Evolutionary conservation across 2,329 filamentous ascomycete species (phyloP).

Genomic region (Achaetomium macrosporum): DNA sequence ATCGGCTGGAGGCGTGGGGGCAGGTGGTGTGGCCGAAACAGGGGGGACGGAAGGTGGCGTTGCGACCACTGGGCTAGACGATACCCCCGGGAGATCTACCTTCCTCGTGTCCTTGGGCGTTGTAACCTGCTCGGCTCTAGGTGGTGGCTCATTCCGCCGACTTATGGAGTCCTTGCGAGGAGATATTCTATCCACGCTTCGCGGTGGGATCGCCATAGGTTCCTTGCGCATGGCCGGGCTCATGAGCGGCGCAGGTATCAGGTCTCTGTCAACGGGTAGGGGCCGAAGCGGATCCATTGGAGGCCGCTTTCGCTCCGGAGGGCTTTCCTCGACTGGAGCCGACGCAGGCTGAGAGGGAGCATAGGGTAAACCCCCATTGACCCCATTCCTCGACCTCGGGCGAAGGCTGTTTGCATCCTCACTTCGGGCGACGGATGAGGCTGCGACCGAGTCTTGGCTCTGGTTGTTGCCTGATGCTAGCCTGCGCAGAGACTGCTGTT

Average conservation of each 20-base stretch:
- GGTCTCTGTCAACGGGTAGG: constrained; percentile 42
- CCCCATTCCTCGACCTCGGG: constrained; percentile 48
- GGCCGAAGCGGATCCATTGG: constrained; percentile 58
- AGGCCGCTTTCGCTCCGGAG: constrained; percentile 59
- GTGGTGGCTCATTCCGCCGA: constrained; percentile 21
- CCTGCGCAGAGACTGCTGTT: constrained; percentile 41
- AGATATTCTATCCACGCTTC: constrained; percentile 45
- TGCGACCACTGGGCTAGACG: constrained; percentile 24
- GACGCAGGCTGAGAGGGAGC: constrained; percentile 25
- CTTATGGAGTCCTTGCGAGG: constrained; percentile 39
- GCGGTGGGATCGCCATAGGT: constrained; percentile 39
- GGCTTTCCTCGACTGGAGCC: constrained; percentile 38
- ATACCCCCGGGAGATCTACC: constrained; percentile 6
- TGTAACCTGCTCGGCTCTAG: constrained; percentile 11
- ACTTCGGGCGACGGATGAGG: constrained; percentile 43
- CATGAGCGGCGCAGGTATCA: constrained; percentile 54
- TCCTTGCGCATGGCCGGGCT: constrained; percentile 44
- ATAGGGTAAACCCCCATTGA: constrained; percentile 25
- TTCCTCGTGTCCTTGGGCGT: constrained; percentile 16
- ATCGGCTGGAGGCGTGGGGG: constrained; percentile 20
- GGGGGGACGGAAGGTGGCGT: constrained; percentile 27
- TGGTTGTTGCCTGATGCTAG: constrained; percentile 43
- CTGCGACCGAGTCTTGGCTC: constrained; percentile 53
- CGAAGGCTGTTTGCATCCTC: constrained; percentile 47
- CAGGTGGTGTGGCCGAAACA: constrained; percentile 14